phyloP scores from a whole-genome alignment of 805 yeast species.

The Sugiyamaella floridensis region DNA sequence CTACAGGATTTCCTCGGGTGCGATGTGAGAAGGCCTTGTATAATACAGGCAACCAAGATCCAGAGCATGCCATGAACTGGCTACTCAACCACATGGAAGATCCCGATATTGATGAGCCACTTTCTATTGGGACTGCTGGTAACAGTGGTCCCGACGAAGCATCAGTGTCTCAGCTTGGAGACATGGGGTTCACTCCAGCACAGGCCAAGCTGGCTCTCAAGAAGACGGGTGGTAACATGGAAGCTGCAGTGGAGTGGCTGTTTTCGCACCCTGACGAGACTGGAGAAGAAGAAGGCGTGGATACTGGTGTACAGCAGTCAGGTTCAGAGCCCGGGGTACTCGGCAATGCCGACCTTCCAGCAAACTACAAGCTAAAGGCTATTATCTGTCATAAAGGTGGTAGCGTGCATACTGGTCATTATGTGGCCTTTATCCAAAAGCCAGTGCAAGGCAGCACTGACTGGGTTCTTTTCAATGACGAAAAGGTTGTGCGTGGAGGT shows the following conservation, averaged over 20 bases:
- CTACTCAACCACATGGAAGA: constrained; percentile 85
- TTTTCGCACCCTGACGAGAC: constrained; percentile 71
- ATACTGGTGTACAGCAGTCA: not conserved
- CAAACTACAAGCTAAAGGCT: constrained; percentile 47
- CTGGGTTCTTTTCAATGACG: constrained; percentile 86
- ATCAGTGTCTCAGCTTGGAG: constrained; percentile 40
- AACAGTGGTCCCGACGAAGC: constrained; percentile 6
- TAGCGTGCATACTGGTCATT: constrained; percentile 88
- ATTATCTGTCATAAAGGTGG: constrained; percentile 85
- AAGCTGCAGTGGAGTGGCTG: constrained; percentile 86
- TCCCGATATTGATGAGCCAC: constrained; percentile 61
- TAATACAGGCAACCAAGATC: constrained; percentile 56
- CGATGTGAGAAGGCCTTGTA: constrained; percentile 62
- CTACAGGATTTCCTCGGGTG: constrained; percentile 83
- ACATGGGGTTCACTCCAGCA: constrained; percentile 72
- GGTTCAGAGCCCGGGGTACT: constrained; percentile 13
- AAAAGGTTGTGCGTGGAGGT: constrained; percentile 60
- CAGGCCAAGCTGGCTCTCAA: constrained; percentile 69
- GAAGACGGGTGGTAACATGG: constrained; percentile 52
- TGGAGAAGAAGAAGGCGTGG: constrained; percentile 35
- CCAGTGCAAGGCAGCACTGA: constrained; percentile 32
- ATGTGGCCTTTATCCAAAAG: constrained; percentile 66
- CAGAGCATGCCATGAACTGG: constrained; percentile 86
- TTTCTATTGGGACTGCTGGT: constrained; percentile 28
- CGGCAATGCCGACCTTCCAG: constrained; percentile 24